Percentiles rank a stretch among this genome's conserved stretches.
Conservation (phyloP, 768 basidiomycete genomes). For the Podaxis mareebaensis region DNA sequence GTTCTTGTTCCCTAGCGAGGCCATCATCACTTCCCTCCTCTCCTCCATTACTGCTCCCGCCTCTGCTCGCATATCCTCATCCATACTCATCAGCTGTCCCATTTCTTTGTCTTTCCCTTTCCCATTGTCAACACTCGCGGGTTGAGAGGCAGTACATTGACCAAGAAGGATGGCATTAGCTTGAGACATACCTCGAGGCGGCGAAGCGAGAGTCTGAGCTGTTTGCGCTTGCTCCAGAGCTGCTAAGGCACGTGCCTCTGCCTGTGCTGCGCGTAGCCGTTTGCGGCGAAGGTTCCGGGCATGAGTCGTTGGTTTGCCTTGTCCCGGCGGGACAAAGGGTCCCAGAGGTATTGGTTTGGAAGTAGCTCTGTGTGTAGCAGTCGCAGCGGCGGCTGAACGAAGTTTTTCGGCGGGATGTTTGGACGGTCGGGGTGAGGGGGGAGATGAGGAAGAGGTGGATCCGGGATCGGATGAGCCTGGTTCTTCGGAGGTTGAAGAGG, state of each 20-base stretch:
- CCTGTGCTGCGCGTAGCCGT: conserved; percentile 36
- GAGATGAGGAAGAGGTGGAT: conserved; percentile 23
- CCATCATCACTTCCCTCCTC: conserved; percentile 38
- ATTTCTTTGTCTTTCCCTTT: conserved; percentile 8
- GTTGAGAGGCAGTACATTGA: background rate
- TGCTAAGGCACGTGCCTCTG: conserved; percentile 23
- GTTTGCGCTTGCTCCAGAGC: conserved; percentile 11
- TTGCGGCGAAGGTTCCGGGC: conserved; percentile 59
- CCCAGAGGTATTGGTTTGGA: conserved; percentile 10
- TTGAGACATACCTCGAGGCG: conserved; percentile 34
- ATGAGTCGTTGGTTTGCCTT: conserved; percentile 58
- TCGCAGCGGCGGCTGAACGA: background rate
- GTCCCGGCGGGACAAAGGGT: conserved; percentile 52
- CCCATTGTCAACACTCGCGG: background rate
- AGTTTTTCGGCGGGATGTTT: conserved; percentile 12
- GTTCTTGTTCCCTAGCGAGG: conserved; percentile 70
- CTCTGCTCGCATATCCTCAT: conserved; percentile 18
- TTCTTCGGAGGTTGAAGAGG: conserved; percentile 17
- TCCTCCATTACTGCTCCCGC: conserved; percentile 5
- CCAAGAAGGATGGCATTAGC: conserved; percentile 50
- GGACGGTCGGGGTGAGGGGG: conserved; percentile 9
- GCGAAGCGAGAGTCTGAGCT: conserved; percentile 9
- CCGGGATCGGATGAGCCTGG: conserved; percentile 25
- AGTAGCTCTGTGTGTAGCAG: background rate
- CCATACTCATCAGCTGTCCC: conserved; percentile 18